A percentile compares a stretch with the other conserved stretches of the same genome.
phyloP scores from a whole-genome alignment of 768 basidiomycete species.

The Favolaschia claudopus region DNA sequence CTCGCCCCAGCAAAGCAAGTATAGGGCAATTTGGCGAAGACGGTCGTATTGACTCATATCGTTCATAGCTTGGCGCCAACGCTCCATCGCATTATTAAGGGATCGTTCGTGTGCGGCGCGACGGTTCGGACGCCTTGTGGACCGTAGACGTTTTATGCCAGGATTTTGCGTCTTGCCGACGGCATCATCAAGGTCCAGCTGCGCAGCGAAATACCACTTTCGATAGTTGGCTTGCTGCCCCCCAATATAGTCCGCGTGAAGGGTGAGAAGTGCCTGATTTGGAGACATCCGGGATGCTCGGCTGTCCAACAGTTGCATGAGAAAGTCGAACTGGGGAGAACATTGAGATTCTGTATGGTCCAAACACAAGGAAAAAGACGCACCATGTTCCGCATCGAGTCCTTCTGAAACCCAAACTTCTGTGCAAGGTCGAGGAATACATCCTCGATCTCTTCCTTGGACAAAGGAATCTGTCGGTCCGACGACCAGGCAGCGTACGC shows the following conservation, averaged over 20 bases:
- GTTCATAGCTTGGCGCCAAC: constrained; percentile 98
- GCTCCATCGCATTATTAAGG: constrained; percentile 83
- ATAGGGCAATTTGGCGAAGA: constrained; percentile 94
- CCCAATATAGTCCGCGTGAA: constrained; percentile 99
- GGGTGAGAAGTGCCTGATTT: constrained; percentile 90
- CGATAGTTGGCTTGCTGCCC: constrained; percentile 99
- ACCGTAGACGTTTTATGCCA: constrained; percentile 83
- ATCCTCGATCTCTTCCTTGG: constrained; percentile 99
- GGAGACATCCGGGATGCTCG: constrained; percentile 97
- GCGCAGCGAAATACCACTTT: constrained; percentile 99
- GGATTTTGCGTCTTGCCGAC: constrained; percentile 93
- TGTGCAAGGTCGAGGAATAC: constrained; percentile 96
- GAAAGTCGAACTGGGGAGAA: constrained; percentile 86
- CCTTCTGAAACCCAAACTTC: constrained; percentile 98
- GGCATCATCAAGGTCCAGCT: constrained; percentile 97
- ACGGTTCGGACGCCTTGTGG: constrained; percentile 60
- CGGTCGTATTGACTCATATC: constrained; percentile 99
- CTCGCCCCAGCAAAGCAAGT: constrained; percentile 97
- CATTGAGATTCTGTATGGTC: constrained; percentile 6
- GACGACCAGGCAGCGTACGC: constrained; percentile 94
- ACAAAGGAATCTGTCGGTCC: constrained; percentile 94
- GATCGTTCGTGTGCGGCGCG: constrained; percentile 65
- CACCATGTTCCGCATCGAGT: constrained; percentile 96
- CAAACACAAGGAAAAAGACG: constrained; percentile 20
- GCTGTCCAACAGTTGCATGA: constrained; percentile 97